Evolutionary conservation across 441 rosid genomes (phyloP).

Genomic region (Populus trichocarpa): DNA sequence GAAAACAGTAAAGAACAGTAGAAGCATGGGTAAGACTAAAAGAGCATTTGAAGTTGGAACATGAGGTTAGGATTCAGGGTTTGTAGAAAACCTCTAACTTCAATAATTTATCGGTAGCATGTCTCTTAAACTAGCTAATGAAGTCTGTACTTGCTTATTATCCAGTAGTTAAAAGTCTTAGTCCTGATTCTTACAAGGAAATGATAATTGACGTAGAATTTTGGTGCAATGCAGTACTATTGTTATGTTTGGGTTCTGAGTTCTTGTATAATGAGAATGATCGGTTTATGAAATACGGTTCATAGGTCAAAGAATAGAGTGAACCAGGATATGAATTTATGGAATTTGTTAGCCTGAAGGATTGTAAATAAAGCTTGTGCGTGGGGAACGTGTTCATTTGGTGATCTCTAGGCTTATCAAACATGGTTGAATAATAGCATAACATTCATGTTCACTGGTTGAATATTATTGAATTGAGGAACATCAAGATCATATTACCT

Average conservation of each 20-base stretch:
- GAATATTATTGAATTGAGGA: constrained; percentile 3
- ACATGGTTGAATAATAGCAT: not conserved
- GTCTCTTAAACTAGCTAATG: not conserved
- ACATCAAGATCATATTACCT: not conserved
- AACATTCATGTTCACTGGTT: not conserved
- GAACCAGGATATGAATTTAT: not conserved
- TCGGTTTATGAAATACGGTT: not conserved
- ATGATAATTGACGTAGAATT: not conserved
- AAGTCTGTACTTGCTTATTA: not conserved
- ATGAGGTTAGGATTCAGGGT: not conserved
- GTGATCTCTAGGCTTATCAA: not conserved
- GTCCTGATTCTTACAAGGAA: not conserved
- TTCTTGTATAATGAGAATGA: not conserved
- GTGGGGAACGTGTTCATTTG: not conserved
- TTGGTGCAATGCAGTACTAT: not conserved
- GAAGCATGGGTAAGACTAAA: not conserved
- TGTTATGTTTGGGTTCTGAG: not conserved
- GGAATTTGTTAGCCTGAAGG: not conserved
- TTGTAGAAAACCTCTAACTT: not conserved
- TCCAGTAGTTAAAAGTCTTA: not conserved
- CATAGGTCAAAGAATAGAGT: not conserved
- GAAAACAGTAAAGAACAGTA: not conserved
- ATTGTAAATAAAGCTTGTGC: not conserved
- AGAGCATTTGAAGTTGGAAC: not conserved
- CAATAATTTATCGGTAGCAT: not conserved